Evolutionary conservation across 225 moss, liverwort and hornwort genomes (phyloP).

Genomic region (Pseudoscleropodium purum): DNA sequence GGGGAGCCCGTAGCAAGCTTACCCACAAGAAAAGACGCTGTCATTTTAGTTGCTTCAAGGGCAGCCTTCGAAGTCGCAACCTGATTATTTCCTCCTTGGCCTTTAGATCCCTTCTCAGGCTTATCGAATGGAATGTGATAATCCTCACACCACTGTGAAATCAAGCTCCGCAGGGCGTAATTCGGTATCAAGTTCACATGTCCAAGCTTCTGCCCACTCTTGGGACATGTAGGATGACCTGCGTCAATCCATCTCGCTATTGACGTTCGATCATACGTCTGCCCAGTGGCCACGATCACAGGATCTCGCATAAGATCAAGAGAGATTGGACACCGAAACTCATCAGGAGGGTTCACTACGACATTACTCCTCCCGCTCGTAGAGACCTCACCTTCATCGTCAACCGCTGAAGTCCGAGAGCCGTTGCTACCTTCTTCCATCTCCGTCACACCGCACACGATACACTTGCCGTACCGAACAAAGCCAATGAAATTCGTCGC

Average conservation of each 20-base stretch:
- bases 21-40: constrained; percentile 48
- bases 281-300: constrained; percentile 67
- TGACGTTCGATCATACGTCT: constrained; percentile 58
- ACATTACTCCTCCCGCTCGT: constrained; percentile 38
- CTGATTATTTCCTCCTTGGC: constrained; percentile 24
- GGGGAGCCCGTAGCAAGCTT: constrained; percentile 55
- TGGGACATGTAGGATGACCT: constrained; percentile 60
- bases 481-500: constrained; percentile 38
- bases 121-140: constrained; percentile 58
- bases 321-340: constrained; percentile 62
- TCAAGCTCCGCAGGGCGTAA: constrained; percentile 44
- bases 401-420: constrained; percentile 2
- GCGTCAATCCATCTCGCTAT: constrained; percentile 64
- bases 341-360: constrained; percentile 45
- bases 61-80: constrained; percentile 40
- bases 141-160: constrained; percentile 66
- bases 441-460: constrained; percentile 46
- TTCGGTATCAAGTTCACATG: constrained; percentile 56
- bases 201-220: constrained; percentile 59
- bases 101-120: constrained; percentile 41
- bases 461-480: constrained; percentile 51
- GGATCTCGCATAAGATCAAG: constrained; percentile 73
- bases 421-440: constrained; percentile 21
- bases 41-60: constrained; percentile 68
- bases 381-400: constrained; percentile 40